These are phyloP conservation scores for Tribonema minus DNA, from an alignment of 108 stramenopile species.

Conservation along the genomic window DNA sequence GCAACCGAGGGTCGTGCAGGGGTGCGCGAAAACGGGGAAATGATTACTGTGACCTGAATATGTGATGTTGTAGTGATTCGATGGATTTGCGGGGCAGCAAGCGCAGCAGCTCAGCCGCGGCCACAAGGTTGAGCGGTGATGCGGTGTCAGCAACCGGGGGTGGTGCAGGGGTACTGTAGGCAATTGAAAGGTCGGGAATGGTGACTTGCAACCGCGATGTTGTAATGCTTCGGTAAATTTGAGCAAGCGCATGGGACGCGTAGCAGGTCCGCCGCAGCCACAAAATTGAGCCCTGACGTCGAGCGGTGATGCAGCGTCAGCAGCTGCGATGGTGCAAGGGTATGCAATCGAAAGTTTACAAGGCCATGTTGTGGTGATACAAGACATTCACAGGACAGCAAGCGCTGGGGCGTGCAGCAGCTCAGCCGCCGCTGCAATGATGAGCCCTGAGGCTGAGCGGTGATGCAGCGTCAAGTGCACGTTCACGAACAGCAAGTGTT, in stretches of 20 bases:
- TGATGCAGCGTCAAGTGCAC: neutral
- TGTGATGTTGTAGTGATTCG: no score
- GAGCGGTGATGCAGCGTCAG: neutral
- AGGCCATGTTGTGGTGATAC: no score
- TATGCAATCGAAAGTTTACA: no score
- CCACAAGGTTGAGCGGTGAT: neutral
- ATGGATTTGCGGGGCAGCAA: no score
- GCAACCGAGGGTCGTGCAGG: neutral
- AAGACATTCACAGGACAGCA: no score
- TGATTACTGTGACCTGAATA: no score
- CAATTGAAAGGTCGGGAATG: no score
- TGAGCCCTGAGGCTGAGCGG: neutral
- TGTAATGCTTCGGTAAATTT: no score
- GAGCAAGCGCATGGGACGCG: neutral
- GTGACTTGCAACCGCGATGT: no score
- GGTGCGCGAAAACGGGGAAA: no score
- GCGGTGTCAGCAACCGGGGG: neutral
- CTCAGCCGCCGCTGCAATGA: conserved; percentile 5
- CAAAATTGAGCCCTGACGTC: conserved; percentile 10
- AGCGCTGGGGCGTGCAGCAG: conserved; percentile 1
- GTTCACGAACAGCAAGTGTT: no score
- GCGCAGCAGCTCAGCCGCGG: neutral
- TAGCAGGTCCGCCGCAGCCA: conserved; percentile 16
- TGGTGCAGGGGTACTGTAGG: no score
- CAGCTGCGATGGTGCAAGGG: neutral